Conservation (phyloP, 139 green algal species). For the Picocystis salinarum region DNA sequence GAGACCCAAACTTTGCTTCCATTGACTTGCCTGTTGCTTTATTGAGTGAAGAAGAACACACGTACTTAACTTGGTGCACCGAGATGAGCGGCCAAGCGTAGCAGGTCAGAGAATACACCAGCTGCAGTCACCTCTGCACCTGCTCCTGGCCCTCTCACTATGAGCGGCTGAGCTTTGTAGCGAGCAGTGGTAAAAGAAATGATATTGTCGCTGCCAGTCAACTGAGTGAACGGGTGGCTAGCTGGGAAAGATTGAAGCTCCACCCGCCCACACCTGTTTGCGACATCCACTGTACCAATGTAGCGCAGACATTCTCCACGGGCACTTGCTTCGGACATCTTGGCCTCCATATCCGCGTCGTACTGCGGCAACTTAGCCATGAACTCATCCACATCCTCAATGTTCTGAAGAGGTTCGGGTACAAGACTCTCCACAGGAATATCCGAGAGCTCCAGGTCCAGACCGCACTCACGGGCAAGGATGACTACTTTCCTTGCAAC, state of each 20-base stretch:
- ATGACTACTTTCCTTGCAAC: conserved; percentile 91
- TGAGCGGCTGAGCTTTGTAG: conserved; percentile 30
- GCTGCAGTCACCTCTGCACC: conserved; percentile 88
- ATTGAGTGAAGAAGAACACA: too few species aligned
- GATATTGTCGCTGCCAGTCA: conserved; percentile 78
- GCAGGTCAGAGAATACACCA: conserved; percentile 87
- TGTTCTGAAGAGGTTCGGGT: conserved; percentile 36
- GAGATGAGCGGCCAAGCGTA: conserved; percentile 77
- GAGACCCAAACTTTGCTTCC: too few species aligned
- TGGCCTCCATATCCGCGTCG: conserved; percentile 57
- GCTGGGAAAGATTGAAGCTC: conserved; percentile 68
- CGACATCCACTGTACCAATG: conserved; percentile 77
- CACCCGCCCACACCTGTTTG: conserved; percentile 45
- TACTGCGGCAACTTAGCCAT: conserved; percentile 69
- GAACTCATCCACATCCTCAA: conserved; percentile 41
- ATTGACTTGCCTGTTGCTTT: too few species aligned
- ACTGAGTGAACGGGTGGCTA: conserved; percentile 68
- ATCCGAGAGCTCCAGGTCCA: conserved; percentile 66
- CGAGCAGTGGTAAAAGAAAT: conserved; percentile 55
- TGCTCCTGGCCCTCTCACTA: conserved; percentile 74
- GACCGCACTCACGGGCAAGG: conserved; percentile 61
- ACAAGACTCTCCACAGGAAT: conserved; percentile 76
- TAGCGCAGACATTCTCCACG: conserved; percentile 77
- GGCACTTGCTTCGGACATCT: conserved; percentile 43
- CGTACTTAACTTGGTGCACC: conserved; percentile 67